These are phyloP conservation scores for Alectoria sarmentosa DNA, from an alignment of 495 filamentous ascomycete species.

Conservation along the genomic window DNA sequence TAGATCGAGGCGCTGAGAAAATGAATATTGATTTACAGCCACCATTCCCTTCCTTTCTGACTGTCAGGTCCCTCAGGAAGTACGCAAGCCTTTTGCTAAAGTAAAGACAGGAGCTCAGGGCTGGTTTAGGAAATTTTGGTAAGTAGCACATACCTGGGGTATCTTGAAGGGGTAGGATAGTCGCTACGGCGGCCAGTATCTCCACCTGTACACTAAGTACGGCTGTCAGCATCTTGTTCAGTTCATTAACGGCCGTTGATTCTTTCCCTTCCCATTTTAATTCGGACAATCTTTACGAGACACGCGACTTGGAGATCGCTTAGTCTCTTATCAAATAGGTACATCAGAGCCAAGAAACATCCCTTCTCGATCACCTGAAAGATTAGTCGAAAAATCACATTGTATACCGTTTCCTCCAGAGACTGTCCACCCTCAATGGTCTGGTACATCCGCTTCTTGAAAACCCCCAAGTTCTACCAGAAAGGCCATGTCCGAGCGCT, in stretches of 20 bases:
- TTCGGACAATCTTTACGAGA: not conserved
- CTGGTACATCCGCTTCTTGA: slow-evolving; percentile 72
- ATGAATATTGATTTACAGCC: too few relatives aligned
- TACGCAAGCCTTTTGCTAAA: not conserved
- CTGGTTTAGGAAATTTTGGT: too few relatives aligned
- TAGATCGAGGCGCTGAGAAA: not conserved
- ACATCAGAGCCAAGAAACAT: not conserved
- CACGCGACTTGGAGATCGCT: not conserved
- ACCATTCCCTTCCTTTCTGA: not conserved
- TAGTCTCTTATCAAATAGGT: not conserved
- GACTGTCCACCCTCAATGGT: slow-evolving; percentile 36
- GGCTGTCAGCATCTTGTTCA: not conserved
- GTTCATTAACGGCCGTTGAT: too few relatives aligned
- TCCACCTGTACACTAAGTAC: not conserved
- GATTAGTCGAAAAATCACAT: not conserved
- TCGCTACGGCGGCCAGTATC: not conserved
- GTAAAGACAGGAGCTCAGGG: not conserved
- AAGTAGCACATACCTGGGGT: not conserved
- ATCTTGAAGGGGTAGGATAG: too few relatives aligned
- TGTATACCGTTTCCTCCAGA: not conserved
- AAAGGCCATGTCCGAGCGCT: slow-evolving; percentile 41
- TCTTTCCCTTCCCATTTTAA: too few relatives aligned
- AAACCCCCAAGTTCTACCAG: slow-evolving; percentile 48
- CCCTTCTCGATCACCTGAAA: not conserved
- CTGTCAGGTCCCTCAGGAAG: not conserved